phyloP scores from a whole-genome alignment of 306 rosid genomes.

The Acmispon strigosus region DNA sequence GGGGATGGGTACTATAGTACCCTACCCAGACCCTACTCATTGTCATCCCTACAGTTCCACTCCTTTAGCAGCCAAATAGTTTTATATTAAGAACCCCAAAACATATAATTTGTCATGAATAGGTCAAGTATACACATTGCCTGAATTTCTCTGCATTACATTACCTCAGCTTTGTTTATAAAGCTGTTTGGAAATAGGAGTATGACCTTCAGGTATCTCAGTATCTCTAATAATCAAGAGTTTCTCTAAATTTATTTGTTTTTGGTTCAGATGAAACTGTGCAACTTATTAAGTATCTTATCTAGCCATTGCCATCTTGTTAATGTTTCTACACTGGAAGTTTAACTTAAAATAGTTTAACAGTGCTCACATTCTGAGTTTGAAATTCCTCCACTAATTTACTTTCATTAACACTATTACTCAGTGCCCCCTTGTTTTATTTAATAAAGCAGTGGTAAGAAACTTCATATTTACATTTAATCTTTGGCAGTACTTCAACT shows the following conservation, averaged over 20 bases:
- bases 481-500: slow-evolving; percentile 72
- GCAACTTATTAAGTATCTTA: background rate
- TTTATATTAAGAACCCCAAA: too few relatives aligned
- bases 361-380: background rate
- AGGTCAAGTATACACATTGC: background rate
- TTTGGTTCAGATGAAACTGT: slow-evolving; percentile 2
- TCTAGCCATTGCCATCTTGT: background rate
- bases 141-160: background rate
- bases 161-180: background rate
- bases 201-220: background rate
- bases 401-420: background rate
- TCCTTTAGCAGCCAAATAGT: too few relatives aligned
- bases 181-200: background rate
- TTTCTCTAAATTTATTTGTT: background rate
- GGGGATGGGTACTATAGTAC: too few relatives aligned
- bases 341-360: too few relatives aligned
- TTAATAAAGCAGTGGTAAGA: background rate
- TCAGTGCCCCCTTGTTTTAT: background rate
- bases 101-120: background rate
- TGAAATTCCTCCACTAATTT: background rate
- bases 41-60: too few relatives aligned
- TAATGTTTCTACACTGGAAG: background rate
- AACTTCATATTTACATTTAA: background rate
- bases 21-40: too few relatives aligned
- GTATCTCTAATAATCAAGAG: background rate